Evolutionary conservation across 306 rosid species (phyloP).

Genomic region (Cercis canadensis): DNA sequence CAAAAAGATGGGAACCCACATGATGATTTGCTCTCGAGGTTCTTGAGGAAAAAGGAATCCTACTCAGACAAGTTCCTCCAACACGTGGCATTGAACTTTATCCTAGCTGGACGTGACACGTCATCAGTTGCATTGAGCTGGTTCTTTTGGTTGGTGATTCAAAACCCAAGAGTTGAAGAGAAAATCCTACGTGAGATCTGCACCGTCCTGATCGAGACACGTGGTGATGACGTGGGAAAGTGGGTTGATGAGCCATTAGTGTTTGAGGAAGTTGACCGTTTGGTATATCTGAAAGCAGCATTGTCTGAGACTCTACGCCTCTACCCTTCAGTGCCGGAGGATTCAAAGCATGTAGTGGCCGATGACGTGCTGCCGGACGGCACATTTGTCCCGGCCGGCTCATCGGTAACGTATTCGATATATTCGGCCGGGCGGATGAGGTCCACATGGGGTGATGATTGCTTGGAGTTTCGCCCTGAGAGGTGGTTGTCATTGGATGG

Average conservation of each 20-base stretch:
- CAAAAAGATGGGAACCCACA: slow-evolving; percentile 67
- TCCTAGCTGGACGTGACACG: slow-evolving; percentile 97
- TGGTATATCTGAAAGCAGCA: slow-evolving; percentile 76
- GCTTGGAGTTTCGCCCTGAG: slow-evolving; percentile 79
- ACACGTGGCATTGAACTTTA: slow-evolving; percentile 88
- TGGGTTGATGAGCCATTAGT: slow-evolving; percentile 74
- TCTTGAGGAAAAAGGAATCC: slow-evolving; percentile 82
- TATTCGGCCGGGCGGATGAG: slow-evolving; percentile 80
- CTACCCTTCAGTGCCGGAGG: slow-evolving; percentile 92
- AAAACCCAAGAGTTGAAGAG: slow-evolving; percentile 68
- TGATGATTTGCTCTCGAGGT: slow-evolving; percentile 82
- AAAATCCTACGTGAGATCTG: slow-evolving; percentile 65
- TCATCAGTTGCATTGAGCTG: slow-evolving; percentile 82
- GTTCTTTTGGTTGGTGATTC: slow-evolving; percentile 84
- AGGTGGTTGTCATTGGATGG: slow-evolving; percentile 82
- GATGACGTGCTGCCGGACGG: slow-evolving; percentile 85
- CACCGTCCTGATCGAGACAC: slow-evolving; percentile 67
- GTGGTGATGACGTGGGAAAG: slow-evolving; percentile 49
- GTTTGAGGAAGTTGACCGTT: slow-evolving; percentile 83
- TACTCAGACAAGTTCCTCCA: slow-evolving; percentile 75
- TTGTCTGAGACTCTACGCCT: slow-evolving; percentile 79
- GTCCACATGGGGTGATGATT: slow-evolving; percentile 87
- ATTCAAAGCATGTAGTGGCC: slow-evolving; percentile 75
- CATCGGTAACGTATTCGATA: slow-evolving; percentile 82
- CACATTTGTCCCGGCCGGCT: slow-evolving; percentile 82